phyloP scores from a whole-genome alignment of 495 filamentous ascomycete genomes.

The Podospora anserina region DNA sequence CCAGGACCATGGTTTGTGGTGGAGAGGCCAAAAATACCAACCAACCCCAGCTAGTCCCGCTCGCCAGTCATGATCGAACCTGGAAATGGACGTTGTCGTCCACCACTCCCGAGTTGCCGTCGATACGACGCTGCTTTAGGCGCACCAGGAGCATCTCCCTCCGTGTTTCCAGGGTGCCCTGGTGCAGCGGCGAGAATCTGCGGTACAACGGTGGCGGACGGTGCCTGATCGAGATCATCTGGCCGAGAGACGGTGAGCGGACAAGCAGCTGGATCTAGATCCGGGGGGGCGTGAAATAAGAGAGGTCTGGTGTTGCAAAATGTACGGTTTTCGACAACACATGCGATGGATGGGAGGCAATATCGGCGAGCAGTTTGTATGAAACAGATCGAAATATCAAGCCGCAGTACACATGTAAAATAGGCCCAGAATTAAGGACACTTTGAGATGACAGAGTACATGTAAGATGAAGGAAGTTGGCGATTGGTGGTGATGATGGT shows the following conservation, averaged over 20 bases:
- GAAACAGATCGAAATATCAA: no score
- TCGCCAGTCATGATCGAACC: slow-evolving; percentile 18
- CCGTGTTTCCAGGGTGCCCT: slow-evolving; percentile 18
- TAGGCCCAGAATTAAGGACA: no score
- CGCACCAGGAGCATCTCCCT: slow-evolving; percentile 9
- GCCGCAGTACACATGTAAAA: no score
- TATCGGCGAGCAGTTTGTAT: no score
- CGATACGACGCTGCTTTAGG: slow-evolving; percentile 21
- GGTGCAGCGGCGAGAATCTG: neutral
- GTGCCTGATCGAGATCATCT: neutral
- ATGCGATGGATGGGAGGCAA: no score
- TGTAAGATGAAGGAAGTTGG: neutral
- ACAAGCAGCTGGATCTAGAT: neutral
- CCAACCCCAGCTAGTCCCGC: slow-evolving; percentile 17
- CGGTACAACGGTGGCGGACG: neutral
- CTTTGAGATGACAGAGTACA: neutral
- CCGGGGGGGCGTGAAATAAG: no score
- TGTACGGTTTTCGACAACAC: no score
- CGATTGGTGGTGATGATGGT: neutral
- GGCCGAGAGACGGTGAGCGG: neutral
- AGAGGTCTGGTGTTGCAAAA: no score
- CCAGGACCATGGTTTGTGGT: slow-evolving; percentile 20
- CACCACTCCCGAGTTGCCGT: slow-evolving; percentile 24
- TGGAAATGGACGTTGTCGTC: neutral
- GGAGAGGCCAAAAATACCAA: slow-evolving; percentile 5